phyloP scores from a whole-genome alignment of 2,329 filamentous ascomycete species.

The Hymenoscyphus fraxineus region DNA sequence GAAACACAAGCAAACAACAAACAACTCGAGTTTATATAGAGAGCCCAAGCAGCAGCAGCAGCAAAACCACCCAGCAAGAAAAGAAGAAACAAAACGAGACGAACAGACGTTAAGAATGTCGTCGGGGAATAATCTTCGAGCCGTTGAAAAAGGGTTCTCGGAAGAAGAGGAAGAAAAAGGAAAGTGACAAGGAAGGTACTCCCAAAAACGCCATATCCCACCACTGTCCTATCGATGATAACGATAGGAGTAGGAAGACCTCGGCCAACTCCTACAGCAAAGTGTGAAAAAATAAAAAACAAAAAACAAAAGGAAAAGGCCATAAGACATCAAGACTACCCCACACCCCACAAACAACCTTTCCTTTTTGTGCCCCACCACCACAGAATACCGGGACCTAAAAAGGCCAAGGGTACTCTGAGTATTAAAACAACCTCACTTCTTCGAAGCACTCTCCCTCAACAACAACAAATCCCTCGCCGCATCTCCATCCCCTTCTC shows the following conservation, averaged over 20 bases:
- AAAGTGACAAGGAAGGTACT: no score
- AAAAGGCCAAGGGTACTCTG: not conserved
- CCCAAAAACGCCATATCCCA: no score
- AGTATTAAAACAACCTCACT: not conserved
- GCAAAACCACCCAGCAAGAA: not conserved
- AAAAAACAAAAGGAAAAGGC: not conserved
- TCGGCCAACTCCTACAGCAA: no score
- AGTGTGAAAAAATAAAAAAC: not conserved
- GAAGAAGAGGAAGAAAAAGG: not conserved
- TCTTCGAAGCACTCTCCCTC: slow-evolving; percentile 4
- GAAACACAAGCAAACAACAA: not conserved
- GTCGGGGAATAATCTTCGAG: not conserved
- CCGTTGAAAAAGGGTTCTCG: not conserved
- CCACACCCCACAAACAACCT: not conserved
- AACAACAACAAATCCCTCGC: slow-evolving; percentile 46
- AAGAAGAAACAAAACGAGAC: not conserved
- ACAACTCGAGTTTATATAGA: not conserved
- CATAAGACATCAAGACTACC: not conserved
- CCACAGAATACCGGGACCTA: not conserved
- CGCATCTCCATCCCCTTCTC: slow-evolving; percentile 42
- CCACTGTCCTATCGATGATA: no score
- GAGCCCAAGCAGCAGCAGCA: not conserved
- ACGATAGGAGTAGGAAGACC: no score
- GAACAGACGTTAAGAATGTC: not conserved
- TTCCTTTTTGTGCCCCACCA: not conserved